Base-by-base conservation (phyloP, 129 eudicot species). In the Tagetes erecta region DNA sequence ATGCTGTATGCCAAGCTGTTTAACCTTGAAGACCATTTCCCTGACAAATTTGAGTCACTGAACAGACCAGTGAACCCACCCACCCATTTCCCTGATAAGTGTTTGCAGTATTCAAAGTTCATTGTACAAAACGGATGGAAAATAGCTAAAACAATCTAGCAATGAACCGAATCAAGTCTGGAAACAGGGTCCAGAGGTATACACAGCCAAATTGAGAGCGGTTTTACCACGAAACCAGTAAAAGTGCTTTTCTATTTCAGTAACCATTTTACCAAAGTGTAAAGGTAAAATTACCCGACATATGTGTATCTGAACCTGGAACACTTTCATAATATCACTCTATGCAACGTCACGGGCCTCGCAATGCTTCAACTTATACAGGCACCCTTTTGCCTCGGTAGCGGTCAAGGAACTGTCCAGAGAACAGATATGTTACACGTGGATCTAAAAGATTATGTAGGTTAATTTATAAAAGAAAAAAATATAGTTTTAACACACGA, bases 311-410 rank as follows among this genome's bases (percentile, higher is more conserved):
- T 72, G 42, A 41, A 58, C 55, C 14, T 8, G 36, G 36, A 42
- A 59, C 58, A 59, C 67, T 72, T 72, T 35, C 76, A 11, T 58
- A 5, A 13, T 20, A 42, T 55, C 30, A 3, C 11, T n/a, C 52
- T 49, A 40, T 12, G 67, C 30, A 50, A 62, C 55, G 47, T 47
- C 71, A 49, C 70, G 6, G 3, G 64, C 60, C 71, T 45, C 14
- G 69, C 33, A 30, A 30, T 70, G 67, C 42, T 35, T 60, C 76
- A 66, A 37, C 59, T 81, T 75, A 89, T 20, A 88, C 95, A 36
- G 88, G 95, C 55, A 88, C 91, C 72, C 95, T 64, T 75, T 80
- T 88, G 20, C 95, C 89, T 40, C 87, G 88, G 75, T 86, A 83
- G 20, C 88, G 84, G 53, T 88, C 95, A 64, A 86, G 76, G 71